Base-by-base conservation (phyloP, 805 yeast genomes). In the Zygosaccharomyces pseudorouxii region DNA sequence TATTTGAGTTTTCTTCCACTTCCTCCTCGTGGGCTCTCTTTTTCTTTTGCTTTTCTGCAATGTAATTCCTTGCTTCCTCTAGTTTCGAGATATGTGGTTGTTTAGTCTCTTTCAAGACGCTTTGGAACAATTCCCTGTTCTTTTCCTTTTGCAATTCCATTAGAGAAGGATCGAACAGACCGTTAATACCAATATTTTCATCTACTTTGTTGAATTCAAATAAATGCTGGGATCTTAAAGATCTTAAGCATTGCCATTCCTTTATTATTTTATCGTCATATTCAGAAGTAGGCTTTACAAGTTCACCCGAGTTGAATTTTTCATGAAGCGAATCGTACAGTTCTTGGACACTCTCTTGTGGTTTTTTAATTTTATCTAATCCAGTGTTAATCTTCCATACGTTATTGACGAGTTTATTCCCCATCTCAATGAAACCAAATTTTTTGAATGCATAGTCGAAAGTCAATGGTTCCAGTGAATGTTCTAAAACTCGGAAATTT, bases 191-290 rank as follows among this genome's bases (percentile, higher is more conserved):
- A 6, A 59, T 55, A 0, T 52, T 49, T 37, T 65, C 72, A 46
- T 67, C 64, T 11, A 70, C 70, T 11, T 65, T 62, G 23, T 56
- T 62, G 38, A 75, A 70, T 22, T 70, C 63, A 45, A 67, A 65
- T 55, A 78, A 52, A 29, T 62, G 56, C 6, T 63, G 62, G 4
- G 63, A 62, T 50, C 79, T 59, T 3, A 75, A 64, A 4, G 69
- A 58, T 46, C 80, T 67, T 37, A 76, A 52, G 1, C 70, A 71
- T 46, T 72, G 71, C 81, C 81, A 76, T 19, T 63, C 66, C 43
- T 53, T 58, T 1, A 65, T 63, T 7, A 58, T 58, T 14, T 28
- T 43, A 18, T 60, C 60, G 3, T 47, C 45, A 5, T 29, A 53
- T 42, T 38, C 53, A 31, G 33, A 41, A 12, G 25, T 46, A 33